A percentile compares a stretch with the other conserved stretches of the same genome.
Conservation (phyloP, 2,329 filamentous ascomycete genomes). For the Cadophora sp. region DNA sequence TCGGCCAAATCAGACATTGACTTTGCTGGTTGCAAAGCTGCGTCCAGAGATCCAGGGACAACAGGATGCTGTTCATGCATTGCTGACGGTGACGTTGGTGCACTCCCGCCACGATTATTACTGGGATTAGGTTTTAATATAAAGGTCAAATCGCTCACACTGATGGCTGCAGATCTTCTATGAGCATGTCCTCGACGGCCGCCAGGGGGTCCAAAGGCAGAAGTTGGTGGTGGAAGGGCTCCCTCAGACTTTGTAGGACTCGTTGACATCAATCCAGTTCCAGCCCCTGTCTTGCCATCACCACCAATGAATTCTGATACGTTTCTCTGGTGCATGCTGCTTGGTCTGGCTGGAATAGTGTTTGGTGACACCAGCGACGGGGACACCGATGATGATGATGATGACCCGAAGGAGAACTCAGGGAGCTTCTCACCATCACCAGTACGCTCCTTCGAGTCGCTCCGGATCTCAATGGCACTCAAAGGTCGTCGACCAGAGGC, state of each 20-base stretch:
- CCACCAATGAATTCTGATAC: slow-evolving; percentile 89
- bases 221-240: slow-evolving; percentile 60
- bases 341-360: slow-evolving; percentile 56
- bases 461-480: slow-evolving; percentile 47
- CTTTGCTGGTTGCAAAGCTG: slow-evolving; percentile 32
- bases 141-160: slow-evolving; percentile 78
- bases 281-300: slow-evolving; percentile 54
- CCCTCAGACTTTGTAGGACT: slow-evolving; percentile 73
- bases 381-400: slow-evolving; percentile 43
- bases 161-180: slow-evolving; percentile 77
- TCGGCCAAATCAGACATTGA: slow-evolving; percentile 22
- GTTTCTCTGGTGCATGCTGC: slow-evolving; percentile 71
- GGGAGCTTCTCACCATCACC: slow-evolving; percentile 31
- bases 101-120: slow-evolving; percentile 38
- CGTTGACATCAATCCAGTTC: slow-evolving; percentile 62
- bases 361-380: slow-evolving; percentile 55
- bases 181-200: slow-evolving; percentile 77
- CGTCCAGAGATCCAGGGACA: slow-evolving; percentile 35
- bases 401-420: slow-evolving; percentile 23
- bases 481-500: slow-evolving; percentile 57
- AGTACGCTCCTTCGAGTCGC: slow-evolving; percentile 51
- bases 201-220: slow-evolving; percentile 52
- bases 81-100: slow-evolving; percentile 53
- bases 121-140: slow-evolving; percentile 60
- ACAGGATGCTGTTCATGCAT: slow-evolving; percentile 30